Evolutionary conservation across 768 basidiomycete species (phyloP).

Genomic region (Rhizopogon roseolus): DNA sequence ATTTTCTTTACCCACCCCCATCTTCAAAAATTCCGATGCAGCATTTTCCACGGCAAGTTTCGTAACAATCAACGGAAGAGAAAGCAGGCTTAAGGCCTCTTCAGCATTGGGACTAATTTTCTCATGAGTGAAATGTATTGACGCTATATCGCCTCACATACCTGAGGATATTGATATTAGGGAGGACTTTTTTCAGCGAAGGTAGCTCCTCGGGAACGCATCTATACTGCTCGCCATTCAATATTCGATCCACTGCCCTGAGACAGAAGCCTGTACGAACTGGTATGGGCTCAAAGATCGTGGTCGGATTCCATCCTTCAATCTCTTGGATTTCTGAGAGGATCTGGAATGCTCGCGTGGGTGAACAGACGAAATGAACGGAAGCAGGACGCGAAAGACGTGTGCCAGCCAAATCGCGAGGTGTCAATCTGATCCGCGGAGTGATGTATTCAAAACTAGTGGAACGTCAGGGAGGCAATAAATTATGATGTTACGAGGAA

Average conservation of each 20-base stretch:
- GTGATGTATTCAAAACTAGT: conserved; percentile 76
- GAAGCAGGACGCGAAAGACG: conserved; percentile 44
- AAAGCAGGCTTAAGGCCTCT: conserved; percentile 70
- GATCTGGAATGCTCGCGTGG: conserved; percentile 61
- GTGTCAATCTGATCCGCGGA: conserved; percentile 64
- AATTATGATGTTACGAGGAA: not conserved
- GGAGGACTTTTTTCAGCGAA: conserved; percentile 55
- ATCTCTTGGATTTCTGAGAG: conserved; percentile 55
- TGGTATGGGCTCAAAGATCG: conserved; percentile 85
- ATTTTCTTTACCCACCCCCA: conserved; percentile 48
- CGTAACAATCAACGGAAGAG: conserved; percentile 38
- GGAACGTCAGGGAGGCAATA: not conserved
- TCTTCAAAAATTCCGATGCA: conserved; percentile 53
- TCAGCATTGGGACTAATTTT: conserved; percentile 74
- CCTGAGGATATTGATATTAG: conserved; percentile 66
- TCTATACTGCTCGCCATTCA: conserved; percentile 44
- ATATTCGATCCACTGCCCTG: not conserved
- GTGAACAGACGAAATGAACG: conserved; percentile 86
- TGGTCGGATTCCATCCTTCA: conserved; percentile 56
- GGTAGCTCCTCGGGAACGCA: conserved; percentile 78
- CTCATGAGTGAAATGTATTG: not conserved
- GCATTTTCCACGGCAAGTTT: conserved; percentile 61
- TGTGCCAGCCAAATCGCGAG: conserved; percentile 58
- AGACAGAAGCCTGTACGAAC: conserved; percentile 35
- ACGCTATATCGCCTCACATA: conserved; percentile 18